Base-by-base conservation (phyloP, 2,329 filamentous ascomycete species). In the Fusarium beomiforme region DNA sequence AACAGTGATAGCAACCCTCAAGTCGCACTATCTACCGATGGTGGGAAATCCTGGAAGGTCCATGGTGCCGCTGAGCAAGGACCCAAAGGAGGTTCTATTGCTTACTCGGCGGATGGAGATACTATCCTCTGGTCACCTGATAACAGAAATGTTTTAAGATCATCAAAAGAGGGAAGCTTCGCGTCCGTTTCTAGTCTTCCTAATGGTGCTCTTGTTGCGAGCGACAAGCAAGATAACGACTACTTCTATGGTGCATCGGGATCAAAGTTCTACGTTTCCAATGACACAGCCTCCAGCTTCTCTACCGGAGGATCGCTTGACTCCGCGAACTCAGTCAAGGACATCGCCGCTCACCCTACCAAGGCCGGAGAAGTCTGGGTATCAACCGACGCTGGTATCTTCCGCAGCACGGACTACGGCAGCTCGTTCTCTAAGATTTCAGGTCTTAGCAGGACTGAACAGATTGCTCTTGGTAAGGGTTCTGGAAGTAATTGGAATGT, bases 361-460 rank as follows among this genome's bases (percentile, higher is more conserved):
- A 81, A 83, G 14, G 87, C 88, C 0, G 90, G 91, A 16, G 87
- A 90, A 50, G 84, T 93, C 50, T 88, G 85, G 78, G 87, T 87
- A 3, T 88, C 87, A 2, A 89, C 87, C 0, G 82, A 88, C 57
- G 78, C 73, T 0, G 88, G 88, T 9, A 77, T 90, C 50, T 89
- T 86, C 79, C 84, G 84, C 70, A 87, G 85, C 13, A 85, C 83
- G 9, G 77, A 89, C 75, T 87, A 80, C 37, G 88, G 86, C 8
- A 75, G 77, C 7, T 82, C 81, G 2, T 89, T 89, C 69, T 79
- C 81, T 0, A 76, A 81, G 29, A 73, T 83, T 0, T 79, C 81
- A 8, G 73, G 77, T 0, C 68, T 86, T 21, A 82, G 76, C 5
- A 78, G 81, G 62, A 83, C 82, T 3, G 78, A 84, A 33, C 79